Evolutionary conservation across 495 filamentous ascomycete species (phyloP).

Genomic region (Aspergillus sparsus): DNA sequence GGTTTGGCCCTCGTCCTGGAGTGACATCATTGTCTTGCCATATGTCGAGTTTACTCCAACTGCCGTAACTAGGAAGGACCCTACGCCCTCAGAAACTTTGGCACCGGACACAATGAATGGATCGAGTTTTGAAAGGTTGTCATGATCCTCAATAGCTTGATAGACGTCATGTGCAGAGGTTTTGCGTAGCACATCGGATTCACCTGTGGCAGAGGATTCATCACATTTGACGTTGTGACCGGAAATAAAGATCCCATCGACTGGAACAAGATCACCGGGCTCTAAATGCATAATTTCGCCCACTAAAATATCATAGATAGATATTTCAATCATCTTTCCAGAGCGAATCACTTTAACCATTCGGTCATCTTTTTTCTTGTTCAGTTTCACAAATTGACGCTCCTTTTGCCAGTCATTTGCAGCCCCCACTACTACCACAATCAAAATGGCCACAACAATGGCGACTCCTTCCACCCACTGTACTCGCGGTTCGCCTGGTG

Average conservation of each 20-base stretch:
- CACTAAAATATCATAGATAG: conserved; percentile 76
- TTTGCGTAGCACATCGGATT: conserved; percentile 80
- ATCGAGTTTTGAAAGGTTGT: conserved; percentile 79
- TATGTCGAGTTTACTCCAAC: conserved; percentile 86
- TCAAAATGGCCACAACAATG: conserved; percentile 68
- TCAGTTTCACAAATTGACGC: conserved; percentile 67
- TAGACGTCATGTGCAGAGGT: conserved; percentile 74
- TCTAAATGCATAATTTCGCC: conserved; percentile 84
- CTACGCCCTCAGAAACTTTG: conserved; percentile 89
- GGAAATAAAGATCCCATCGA: conserved; percentile 73
- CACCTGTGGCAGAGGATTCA: conserved; percentile 81
- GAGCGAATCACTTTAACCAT: conserved; percentile 74
- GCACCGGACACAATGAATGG: conserved; percentile 93
- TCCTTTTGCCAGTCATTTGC: conserved; percentile 75
- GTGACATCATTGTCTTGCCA: conserved; percentile 91
- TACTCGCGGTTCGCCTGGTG: conserved; percentile 55
- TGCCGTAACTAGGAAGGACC: conserved; percentile 83
- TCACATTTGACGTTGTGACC: conserved; percentile 78
- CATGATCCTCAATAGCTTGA: conserved; percentile 72
- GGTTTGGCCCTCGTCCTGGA: conserved; percentile 85
- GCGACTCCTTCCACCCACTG: conserved; percentile 80
- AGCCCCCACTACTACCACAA: conserved; percentile 68
- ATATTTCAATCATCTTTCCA: conserved; percentile 73
- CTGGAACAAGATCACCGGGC: conserved; percentile 85
- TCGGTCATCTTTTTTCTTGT: conserved; percentile 72